phyloP scores from a whole-genome alignment of 139 green algal species.

The Trebouxia sp. region DNA sequence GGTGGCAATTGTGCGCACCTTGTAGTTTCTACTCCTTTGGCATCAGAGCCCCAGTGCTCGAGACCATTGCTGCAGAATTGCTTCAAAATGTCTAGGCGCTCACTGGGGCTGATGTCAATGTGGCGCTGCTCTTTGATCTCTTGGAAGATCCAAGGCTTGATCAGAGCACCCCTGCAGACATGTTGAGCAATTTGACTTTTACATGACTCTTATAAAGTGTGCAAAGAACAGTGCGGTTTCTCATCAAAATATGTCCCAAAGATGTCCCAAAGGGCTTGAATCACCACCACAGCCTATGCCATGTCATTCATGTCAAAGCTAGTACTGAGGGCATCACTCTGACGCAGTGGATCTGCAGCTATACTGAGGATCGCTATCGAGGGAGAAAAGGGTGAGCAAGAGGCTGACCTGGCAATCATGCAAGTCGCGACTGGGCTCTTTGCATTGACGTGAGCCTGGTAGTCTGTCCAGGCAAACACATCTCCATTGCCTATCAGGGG shows the following conservation, averaged over 20 bases:
- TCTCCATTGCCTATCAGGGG: conserved; percentile 95
- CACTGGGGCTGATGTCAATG: conserved; percentile 92
- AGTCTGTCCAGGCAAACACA: conserved; percentile 82
- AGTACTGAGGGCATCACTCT: too few species aligned
- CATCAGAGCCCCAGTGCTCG: conserved; percentile 94
- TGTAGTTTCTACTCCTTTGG: conserved; percentile 89
- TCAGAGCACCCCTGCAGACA: conserved; percentile 77
- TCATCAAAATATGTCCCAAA: too few species aligned
- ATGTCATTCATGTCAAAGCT: too few species aligned
- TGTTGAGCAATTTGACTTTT: background rate
- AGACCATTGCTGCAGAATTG: conserved; percentile 77
- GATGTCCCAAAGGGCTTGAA: too few species aligned
- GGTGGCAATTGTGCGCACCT: conserved; percentile 40
- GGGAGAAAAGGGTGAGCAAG: background rate
- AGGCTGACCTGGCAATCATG: conserved; percentile 82
- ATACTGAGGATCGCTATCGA: too few species aligned
- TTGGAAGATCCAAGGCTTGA: conserved; percentile 99
- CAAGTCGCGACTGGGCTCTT: conserved; percentile 57
- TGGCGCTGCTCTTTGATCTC: conserved; percentile 94
- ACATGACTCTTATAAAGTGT: too few species aligned
- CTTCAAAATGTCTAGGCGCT: conserved; percentile 90
- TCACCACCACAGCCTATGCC: too few species aligned
- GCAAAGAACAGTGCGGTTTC: too few species aligned
- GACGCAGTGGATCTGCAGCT: too few species aligned
- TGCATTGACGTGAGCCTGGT: conserved; percentile 48